phyloP scores from a whole-genome alignment of 1,284 basidiomycete genomes.

The Tilletia horrida region DNA sequence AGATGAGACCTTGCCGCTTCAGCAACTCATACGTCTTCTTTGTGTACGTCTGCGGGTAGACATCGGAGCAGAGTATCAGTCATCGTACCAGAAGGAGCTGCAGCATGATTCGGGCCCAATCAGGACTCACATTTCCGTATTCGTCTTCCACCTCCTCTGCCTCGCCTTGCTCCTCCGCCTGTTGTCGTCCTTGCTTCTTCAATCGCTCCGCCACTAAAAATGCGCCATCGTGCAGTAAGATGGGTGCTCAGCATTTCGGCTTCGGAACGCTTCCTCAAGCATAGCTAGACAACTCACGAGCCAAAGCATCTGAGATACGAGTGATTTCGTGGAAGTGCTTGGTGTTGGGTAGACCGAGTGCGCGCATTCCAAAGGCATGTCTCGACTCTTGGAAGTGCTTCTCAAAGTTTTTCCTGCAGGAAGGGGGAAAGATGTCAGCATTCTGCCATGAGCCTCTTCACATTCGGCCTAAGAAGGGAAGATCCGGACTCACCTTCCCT shows the following conservation, averaged over 20 bases:
- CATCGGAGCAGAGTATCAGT: neutral
- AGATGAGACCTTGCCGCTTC: slow-evolving; percentile 53
- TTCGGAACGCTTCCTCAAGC: no score
- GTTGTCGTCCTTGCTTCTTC: slow-evolving; percentile 37
- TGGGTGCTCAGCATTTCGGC: no score
- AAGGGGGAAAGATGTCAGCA: slow-evolving; percentile 6
- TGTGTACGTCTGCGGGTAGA: slow-evolving; percentile 39
- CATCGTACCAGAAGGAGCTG: no score
- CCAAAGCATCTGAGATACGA: slow-evolving; percentile 89
- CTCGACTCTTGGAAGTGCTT: slow-evolving; percentile 89
- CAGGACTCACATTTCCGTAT: slow-evolving; percentile 43
- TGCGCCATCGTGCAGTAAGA: no score
- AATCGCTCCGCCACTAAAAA: slow-evolving; percentile 43
- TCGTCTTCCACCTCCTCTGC: slow-evolving; percentile 53
- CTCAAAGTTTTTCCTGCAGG: slow-evolving; percentile 74
- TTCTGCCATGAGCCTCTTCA: no score
- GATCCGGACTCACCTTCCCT: slow-evolving; percentile 72
- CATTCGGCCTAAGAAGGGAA: neutral
- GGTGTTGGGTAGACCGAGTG: slow-evolving; percentile 92
- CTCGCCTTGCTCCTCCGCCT: slow-evolving; percentile 36
- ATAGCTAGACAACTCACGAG: slow-evolving; percentile 70
- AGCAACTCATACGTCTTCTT: slow-evolving; percentile 53
- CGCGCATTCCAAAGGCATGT: slow-evolving; percentile 97
- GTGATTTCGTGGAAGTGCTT: slow-evolving; percentile 99
- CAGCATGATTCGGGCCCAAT: neutral